Evolutionary conservation across 495 filamentous ascomycete species (phyloP), one percentile per base, ranked within the genome.

Genomic region (Friedmanniomyces simplex): DNA sequence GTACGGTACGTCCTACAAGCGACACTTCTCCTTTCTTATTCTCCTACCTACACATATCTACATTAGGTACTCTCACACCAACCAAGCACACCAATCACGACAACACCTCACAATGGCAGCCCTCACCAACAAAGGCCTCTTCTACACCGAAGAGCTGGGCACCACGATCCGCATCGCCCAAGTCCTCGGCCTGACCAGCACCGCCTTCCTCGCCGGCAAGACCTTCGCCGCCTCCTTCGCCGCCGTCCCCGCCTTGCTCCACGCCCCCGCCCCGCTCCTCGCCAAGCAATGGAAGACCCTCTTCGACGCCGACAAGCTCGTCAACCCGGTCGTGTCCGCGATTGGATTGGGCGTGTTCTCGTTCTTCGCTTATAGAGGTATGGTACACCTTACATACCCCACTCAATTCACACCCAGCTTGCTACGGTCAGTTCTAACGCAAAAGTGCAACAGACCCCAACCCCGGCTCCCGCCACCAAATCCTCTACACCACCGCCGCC

Each of bases 251-350:
- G 69, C 72, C 47, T 61, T 83, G 13, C 72, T 83, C 21, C 64
- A 76, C 48, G 74, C 78, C 0, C 81, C 81, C 0, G 65, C 72
- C 5, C 72, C 76, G 0, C 61, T 82, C 12, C 70, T 82, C 49
- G 74, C 77, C 18, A 62, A 57, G 16, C 79, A 82, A 66, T 83
- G 78, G 78, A 43, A 63, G 45, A 56, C 50, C 21, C 56, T 68
- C 25, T 76, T 65, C 65, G 24, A 63, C 32, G 54, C 42, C 1
- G 78, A 74, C 39, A 68, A 64, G 21, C 37, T 39, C 12, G 47
- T 67, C 24, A 68, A 75, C 20, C 71, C 73, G 0, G 37, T 64
- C 0, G 52, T 75, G 6, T 63, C 70, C 0, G 46, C 67, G 16
- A 21, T 70, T 21, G 66, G 73, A 0, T 58, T 70, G 0, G 4